Base-by-base conservation (phyloP, 176 grass and related monocot genomes). In the Calamus simplicifolius region DNA sequence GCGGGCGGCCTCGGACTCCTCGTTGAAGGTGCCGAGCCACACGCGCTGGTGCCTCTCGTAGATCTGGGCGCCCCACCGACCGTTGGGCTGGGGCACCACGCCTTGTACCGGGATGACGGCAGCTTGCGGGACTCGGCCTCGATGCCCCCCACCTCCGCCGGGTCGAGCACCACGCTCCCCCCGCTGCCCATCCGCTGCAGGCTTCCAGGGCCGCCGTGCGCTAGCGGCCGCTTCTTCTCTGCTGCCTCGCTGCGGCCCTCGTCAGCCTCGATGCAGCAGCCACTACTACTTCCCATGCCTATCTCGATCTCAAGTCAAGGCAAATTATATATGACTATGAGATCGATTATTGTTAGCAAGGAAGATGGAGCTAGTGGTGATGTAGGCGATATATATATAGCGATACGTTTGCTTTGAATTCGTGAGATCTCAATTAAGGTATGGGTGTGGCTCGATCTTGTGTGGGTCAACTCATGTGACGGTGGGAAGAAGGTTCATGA, bases 41-140 rank as follows among this genome's bases (percentile, higher is more conserved):
- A 99, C 94, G 63, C 94, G 94, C 73, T 82, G 88, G 89, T 99
- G 94, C 5, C 79, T 74, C 79, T 99, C 94, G 63, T 99, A 99
- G 80, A 99, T 99, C 85, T 99, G 94, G 16, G 94, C 79, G 12
- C 94, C 94, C 94, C 94, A 99, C 5, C 94, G 79, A 25, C 94
- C 94, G 76, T 99, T 99, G 7, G 94, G 94, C 80, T 99, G 94
- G 13, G 94, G 85, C 50, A 99, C 94, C 5, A 99, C 94, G 66
- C 94, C 69, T 99, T 99, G 82, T 86, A 93, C 56, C 50, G 81
- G 13, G 88, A 99, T 4, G 88, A 98, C 49, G 94, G 88, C 35
- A 92, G 81, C 54, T 57, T 69, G 48, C 73, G 50, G 35, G 77
- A 72, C 52, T 70, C 61, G 6, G 52, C 66, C 51, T 68, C 66